Conservation (phyloP, 2,329 filamentous ascomycete species). For the Nothophaeocryptopus gaeumannii region DNA sequence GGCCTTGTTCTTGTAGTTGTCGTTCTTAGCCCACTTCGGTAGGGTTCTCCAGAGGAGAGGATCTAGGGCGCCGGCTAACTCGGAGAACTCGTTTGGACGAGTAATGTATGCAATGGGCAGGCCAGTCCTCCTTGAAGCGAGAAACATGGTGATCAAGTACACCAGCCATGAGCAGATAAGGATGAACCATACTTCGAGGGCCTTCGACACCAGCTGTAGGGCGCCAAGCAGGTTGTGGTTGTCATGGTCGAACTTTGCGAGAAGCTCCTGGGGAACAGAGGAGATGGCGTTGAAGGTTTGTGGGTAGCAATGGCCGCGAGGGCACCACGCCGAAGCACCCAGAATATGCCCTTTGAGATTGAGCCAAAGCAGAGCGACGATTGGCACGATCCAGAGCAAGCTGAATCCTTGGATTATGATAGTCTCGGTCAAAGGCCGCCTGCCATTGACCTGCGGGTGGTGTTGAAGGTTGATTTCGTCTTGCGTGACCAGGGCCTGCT, state of each 20-base stretch:
- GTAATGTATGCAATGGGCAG: conserved; percentile 27
- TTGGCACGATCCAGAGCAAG: conserved; percentile 32
- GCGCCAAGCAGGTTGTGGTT: conserved; percentile 20
- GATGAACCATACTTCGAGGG: conserved; percentile 30
- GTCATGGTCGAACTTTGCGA: not conserved
- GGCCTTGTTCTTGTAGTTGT: conserved; percentile 4
- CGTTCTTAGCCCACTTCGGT: not conserved
- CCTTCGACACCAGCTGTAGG: conserved; percentile 29
- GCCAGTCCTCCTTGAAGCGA: conserved; percentile 20
- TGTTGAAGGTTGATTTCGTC: not conserved
- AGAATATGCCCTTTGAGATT: conserved; percentile 30
- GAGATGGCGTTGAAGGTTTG: conserved; percentile 6
- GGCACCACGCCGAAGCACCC: conserved; percentile 32
- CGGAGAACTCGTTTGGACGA: conserved; percentile 25
- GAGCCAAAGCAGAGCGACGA: conserved; percentile 27
- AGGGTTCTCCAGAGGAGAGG: conserved; percentile 22
- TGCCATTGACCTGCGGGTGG: not conserved
- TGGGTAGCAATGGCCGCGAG: conserved; percentile 18
- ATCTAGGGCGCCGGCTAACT: conserved; percentile 24
- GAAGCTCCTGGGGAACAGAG: not conserved
- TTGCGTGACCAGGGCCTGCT: not conserved
- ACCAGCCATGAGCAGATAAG: conserved; percentile 26
- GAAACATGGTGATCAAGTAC: conserved; percentile 24
- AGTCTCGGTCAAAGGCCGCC: too few species aligned
- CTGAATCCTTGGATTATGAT: conserved; percentile 18